These are phyloP conservation scores for Neurospora terricola DNA, from an alignment of 495 filamentous ascomycete species.

Conservation along the genomic window DNA sequence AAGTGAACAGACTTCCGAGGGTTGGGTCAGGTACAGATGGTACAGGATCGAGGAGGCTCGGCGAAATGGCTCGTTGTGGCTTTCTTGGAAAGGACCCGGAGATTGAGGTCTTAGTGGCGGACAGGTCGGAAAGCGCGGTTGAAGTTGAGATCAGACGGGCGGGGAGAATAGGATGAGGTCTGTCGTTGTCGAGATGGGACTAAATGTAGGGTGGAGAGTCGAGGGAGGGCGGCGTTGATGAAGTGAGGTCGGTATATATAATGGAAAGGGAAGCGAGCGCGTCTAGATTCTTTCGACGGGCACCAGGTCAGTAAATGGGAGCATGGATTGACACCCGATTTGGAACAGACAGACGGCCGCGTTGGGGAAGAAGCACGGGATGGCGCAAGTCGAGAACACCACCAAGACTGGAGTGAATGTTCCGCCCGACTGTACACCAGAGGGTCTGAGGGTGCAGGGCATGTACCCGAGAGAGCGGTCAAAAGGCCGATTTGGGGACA, in stretches of 20 bases:
- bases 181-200: not conserved
- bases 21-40: not conserved
- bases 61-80: not conserved
- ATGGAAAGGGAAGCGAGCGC: not conserved
- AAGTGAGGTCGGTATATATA: not conserved
- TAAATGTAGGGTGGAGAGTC: not conserved
- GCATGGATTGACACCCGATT: not conserved
- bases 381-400: not conserved
- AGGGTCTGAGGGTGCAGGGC: slow-evolving; percentile 1
- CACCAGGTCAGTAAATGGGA: not conserved
- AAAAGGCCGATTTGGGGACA: slow-evolving; percentile 1
- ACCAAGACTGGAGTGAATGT: not conserved
- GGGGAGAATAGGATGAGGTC: not conserved
- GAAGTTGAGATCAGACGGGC: not conserved
- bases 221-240: not conserved
- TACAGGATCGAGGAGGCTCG: not conserved
- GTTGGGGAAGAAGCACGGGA: not conserved
- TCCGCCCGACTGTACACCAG: not conserved
- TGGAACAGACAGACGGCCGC: not conserved
- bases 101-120: not conserved
- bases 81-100: not conserved
- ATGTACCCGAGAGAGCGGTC: slow-evolving; percentile 10
- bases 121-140: not conserved
- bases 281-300: not conserved
- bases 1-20: not conserved